These are phyloP conservation scores for Coemansia sp. DNA, from an alignment of 192 early-diverging fungal species.

Conservation along the genomic window DNA sequence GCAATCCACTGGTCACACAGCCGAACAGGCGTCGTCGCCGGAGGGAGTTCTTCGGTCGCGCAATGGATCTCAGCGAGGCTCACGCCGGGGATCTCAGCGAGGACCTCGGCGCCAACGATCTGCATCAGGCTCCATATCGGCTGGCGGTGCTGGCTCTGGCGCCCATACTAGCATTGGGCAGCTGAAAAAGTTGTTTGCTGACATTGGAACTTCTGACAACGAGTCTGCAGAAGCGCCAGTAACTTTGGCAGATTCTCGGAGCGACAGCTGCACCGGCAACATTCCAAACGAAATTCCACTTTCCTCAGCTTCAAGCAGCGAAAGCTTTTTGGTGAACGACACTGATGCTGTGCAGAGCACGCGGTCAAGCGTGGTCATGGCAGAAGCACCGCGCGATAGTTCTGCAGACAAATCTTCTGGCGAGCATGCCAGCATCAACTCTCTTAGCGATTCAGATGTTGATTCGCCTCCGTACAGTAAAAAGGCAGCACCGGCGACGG, in stretches of 20 bases:
- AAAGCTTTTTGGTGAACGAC: slow-evolving; percentile 18
- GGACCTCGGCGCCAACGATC: slow-evolving; percentile 21
- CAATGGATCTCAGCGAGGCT: slow-evolving; percentile 20
- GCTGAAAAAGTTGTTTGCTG: slow-evolving; percentile 47
- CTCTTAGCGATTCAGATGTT: slow-evolving; percentile 35
- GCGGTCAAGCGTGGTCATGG: background rate
- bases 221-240: background rate
- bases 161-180: slow-evolving; percentile 30
- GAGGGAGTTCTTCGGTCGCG: background rate
- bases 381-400: background rate
- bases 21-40: slow-evolving; percentile 13
- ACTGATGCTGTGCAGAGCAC: background rate
- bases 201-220: background rate
- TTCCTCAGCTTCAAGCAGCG: slow-evolving; percentile 29
- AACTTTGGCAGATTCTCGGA: background rate
- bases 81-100: slow-evolving; percentile 28
- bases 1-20: slow-evolving; percentile 1
- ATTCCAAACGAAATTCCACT: background rate
- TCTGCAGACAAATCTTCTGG: background rate
- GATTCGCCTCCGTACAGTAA: slow-evolving; percentile 7
- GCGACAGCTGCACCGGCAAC: background rate
- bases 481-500: background rate
- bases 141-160: background rate
- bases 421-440: slow-evolving; percentile 40
- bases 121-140: slow-evolving; percentile 17